Conservation (phyloP, 2,329 filamentous ascomycete genomes). For the Zymoseptoria passerinii region DNA sequence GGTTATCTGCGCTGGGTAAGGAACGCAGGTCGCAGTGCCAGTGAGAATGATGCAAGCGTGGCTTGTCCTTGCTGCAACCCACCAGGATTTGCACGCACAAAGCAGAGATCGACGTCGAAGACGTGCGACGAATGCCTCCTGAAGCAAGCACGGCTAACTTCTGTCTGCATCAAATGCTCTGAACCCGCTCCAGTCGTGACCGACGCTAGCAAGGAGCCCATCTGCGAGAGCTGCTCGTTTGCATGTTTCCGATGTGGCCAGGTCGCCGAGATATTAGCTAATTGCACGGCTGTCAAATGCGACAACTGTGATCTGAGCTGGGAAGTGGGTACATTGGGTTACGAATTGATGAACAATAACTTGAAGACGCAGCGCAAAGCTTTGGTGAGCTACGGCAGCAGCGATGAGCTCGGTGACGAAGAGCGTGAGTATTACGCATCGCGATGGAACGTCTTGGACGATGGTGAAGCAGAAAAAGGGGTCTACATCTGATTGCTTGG, state of each 20-base stretch:
- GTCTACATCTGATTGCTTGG: background rate
- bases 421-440: background rate
- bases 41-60: slow-evolving; percentile 1
- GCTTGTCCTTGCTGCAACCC: slow-evolving; percentile 5
- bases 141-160: slow-evolving; percentile 8
- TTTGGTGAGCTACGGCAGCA: background rate
- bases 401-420: background rate
- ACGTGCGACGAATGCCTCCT: slow-evolving; percentile 10
- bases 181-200: slow-evolving; percentile 10
- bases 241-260: slow-evolving; percentile 36
- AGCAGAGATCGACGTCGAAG: background rate
- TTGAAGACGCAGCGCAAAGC: background rate
- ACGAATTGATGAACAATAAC: slow-evolving; percentile 21
- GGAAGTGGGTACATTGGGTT: slow-evolving; percentile 34
- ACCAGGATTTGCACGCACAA: background rate
- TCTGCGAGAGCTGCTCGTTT: slow-evolving; percentile 38
- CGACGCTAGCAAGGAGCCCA: slow-evolving; percentile 1
- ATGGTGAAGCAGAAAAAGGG: background rate
- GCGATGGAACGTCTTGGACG: background rate
- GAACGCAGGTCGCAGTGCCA: background rate
- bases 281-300: slow-evolving; percentile 24
- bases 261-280: slow-evolving; percentile 14
- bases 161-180: slow-evolving; percentile 9
- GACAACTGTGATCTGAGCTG: slow-evolving; percentile 28
- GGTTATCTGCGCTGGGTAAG: slow-evolving; percentile 22